A percentile compares a stretch with the other conserved stretches of the same genome.
These are phyloP conservation scores for Kokia cookei DNA, from an alignment of 441 rosid species.

Conservation along the genomic window DNA sequence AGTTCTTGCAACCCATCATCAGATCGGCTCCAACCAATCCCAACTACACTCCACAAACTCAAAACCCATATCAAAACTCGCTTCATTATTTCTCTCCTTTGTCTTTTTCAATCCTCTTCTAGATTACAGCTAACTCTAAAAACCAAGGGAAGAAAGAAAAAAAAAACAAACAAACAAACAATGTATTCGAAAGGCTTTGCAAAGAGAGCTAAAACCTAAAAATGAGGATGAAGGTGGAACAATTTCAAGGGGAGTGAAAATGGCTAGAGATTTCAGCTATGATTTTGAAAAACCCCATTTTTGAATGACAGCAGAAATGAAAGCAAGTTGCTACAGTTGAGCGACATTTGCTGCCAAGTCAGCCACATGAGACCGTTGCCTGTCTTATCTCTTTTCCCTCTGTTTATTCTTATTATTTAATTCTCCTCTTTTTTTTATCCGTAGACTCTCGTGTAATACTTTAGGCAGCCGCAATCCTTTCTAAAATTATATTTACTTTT, in stretches of 20 bases:
- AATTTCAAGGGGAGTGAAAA: background rate
- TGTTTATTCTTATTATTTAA: background rate
- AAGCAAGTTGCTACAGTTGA: background rate
- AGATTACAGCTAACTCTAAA: background rate
- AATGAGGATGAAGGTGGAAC: background rate
- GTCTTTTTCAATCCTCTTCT: constrained; percentile 3
- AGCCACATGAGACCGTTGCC: background rate
- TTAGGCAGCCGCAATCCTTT: too few relatives aligned
- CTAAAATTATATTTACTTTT: background rate
- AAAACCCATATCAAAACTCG: constrained; percentile 4
- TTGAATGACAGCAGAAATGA: background rate
- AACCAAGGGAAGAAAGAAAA: background rate
- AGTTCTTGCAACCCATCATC: constrained; percentile 24
- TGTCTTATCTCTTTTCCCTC: background rate
- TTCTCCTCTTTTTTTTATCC: background rate
- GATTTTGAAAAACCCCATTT: background rate
- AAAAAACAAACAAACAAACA: background rate
- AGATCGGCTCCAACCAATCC: constrained; percentile 34
- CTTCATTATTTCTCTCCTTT: background rate
- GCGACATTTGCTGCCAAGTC: background rate
- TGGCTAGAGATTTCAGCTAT: background rate
- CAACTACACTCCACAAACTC: constrained; percentile 16
- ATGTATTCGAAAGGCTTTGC: background rate
- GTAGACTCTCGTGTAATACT: background rate
- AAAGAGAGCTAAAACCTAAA: background rate